Evolutionary conservation across 106 monocot genomes (phyloP).

Genomic region (Phalaenopsis equestris): DNA sequence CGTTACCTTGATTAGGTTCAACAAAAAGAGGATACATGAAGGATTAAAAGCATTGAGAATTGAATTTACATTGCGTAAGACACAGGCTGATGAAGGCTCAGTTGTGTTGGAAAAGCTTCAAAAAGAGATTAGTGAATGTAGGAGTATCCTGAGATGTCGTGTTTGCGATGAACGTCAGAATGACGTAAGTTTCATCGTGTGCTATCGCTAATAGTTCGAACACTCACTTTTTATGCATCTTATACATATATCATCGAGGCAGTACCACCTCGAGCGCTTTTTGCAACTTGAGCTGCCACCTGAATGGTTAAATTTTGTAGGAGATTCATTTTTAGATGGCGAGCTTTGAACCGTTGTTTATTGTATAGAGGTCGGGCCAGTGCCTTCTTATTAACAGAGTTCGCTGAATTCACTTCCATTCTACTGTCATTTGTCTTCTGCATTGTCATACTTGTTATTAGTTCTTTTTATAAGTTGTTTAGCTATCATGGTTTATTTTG

Average conservation of each 20-base stretch:
- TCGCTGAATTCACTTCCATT: neutral
- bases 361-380: neutral
- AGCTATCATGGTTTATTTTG: too few species aligned
- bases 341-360: neutral
- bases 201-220: neutral
- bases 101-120: slow-evolving; percentile 40
- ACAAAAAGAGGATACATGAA: slow-evolving; percentile 48
- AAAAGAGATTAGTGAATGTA: slow-evolving; percentile 49
- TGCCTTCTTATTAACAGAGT: neutral
- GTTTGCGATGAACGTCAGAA: slow-evolving; percentile 55
- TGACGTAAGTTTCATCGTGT: slow-evolving; percentile 29
- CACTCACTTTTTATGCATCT: neutral
- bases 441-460: neutral
- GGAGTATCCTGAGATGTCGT: slow-evolving; percentile 49
- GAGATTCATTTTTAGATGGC: neutral
- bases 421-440: neutral
- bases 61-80: slow-evolving; percentile 27
- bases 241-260: neutral
- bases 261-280: neutral
- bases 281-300: neutral
- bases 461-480: too few species aligned
- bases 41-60: slow-evolving; percentile 23
- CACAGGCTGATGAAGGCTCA: slow-evolving; percentile 31
- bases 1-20: slow-evolving; percentile 27
- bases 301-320: neutral